Evolutionary conservation across 2,329 filamentous ascomycete genomes (phyloP).

Genomic region (Ascochyta viciae-villosae): DNA sequence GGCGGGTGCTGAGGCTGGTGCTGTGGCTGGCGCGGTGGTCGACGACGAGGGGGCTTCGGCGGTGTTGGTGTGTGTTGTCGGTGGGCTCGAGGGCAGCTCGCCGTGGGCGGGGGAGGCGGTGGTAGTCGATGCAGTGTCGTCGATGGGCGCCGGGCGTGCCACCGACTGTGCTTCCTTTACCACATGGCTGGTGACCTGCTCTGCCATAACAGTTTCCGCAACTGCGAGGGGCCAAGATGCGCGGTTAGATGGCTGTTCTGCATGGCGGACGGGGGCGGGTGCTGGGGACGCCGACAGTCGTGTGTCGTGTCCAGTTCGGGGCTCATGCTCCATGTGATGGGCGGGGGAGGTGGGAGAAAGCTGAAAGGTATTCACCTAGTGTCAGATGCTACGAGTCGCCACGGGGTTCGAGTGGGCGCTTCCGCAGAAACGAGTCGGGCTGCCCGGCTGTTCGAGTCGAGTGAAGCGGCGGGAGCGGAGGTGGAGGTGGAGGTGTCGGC

Average conservation of each 20-base stretch:
- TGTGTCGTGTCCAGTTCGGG: slow-evolving; percentile 28
- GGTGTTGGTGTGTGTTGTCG: slow-evolving; percentile 35
- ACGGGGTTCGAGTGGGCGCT: slow-evolving; percentile 49
- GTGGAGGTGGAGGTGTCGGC: slow-evolving; percentile 42
- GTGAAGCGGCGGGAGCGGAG: slow-evolving; percentile 45
- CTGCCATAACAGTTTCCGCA: slow-evolving; percentile 73
- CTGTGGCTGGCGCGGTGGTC: slow-evolving; percentile 33
- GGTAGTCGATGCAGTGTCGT: slow-evolving; percentile 69
- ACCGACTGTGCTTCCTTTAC: slow-evolving; percentile 74
- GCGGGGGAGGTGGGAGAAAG: slow-evolving; percentile 30
- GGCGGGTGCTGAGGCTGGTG: not conserved
- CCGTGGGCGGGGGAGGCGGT: slow-evolving; percentile 61
- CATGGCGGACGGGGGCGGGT: slow-evolving; percentile 23
- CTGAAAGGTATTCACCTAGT: slow-evolving; percentile 47
- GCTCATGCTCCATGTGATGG: slow-evolving; percentile 33
- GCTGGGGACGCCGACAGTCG: slow-evolving; percentile 26
- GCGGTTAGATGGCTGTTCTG: slow-evolving; percentile 45
- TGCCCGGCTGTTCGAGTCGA: slow-evolving; percentile 23
- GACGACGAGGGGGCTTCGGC: slow-evolving; percentile 47
- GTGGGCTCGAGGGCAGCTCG: slow-evolving; percentile 49
- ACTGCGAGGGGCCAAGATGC: slow-evolving; percentile 49
- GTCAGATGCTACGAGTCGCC: slow-evolving; percentile 50
- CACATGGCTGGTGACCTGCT: slow-evolving; percentile 74
- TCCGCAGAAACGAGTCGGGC: slow-evolving; percentile 49
- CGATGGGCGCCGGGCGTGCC: slow-evolving; percentile 68